Evolutionary conservation across 2,329 filamentous ascomycete genomes (phyloP).

Genomic region (Fusarium luffae): DNA sequence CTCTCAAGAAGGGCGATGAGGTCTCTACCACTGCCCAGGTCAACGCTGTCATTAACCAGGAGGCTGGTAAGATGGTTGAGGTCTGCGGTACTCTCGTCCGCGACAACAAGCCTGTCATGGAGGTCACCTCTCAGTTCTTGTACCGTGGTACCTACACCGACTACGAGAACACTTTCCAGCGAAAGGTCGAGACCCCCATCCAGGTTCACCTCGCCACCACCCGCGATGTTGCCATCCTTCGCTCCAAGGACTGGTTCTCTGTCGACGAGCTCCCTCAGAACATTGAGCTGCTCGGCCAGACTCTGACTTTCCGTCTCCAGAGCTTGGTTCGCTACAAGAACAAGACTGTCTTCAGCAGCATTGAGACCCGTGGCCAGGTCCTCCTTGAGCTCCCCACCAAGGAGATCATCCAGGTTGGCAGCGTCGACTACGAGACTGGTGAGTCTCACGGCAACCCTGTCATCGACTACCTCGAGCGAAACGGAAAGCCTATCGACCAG

Average conservation of each 20-base stretch:
- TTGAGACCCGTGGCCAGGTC: slow-evolving; percentile 92
- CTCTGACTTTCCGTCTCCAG: slow-evolving; percentile 93
- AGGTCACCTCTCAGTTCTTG: slow-evolving; percentile 97
- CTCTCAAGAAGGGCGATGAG: slow-evolving; percentile 93
- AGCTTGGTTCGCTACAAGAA: slow-evolving; percentile 95
- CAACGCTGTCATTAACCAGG: slow-evolving; percentile 98
- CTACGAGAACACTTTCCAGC: slow-evolving; percentile 98
- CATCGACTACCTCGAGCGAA: slow-evolving; percentile 92
- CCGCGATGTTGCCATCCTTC: slow-evolving; percentile 92
- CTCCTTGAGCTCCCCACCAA: slow-evolving; percentile 95
- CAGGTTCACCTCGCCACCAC: slow-evolving; percentile 87
- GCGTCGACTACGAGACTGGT: slow-evolving; percentile 93
- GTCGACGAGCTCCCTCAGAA: slow-evolving; percentile 76
- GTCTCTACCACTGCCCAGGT: slow-evolving; percentile 94
- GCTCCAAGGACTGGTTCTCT: slow-evolving; percentile 98
- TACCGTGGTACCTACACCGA: slow-evolving; percentile 94
- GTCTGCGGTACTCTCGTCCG: slow-evolving; percentile 97
- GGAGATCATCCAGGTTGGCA: slow-evolving; percentile 97
- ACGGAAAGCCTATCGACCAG: slow-evolving; percentile 93
- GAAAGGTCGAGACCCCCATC: slow-evolving; percentile 95
- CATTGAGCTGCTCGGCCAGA: slow-evolving; percentile 90
- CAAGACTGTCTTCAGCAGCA: slow-evolving; percentile 87
- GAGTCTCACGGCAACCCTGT: slow-evolving; percentile 95
- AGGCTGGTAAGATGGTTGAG: slow-evolving; percentile 99
- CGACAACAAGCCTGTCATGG: slow-evolving; percentile 88